These are phyloP conservation scores for Kwoniella heveanensis DNA, from an alignment of 768 basidiomycete species.

Conservation along the genomic window DNA sequence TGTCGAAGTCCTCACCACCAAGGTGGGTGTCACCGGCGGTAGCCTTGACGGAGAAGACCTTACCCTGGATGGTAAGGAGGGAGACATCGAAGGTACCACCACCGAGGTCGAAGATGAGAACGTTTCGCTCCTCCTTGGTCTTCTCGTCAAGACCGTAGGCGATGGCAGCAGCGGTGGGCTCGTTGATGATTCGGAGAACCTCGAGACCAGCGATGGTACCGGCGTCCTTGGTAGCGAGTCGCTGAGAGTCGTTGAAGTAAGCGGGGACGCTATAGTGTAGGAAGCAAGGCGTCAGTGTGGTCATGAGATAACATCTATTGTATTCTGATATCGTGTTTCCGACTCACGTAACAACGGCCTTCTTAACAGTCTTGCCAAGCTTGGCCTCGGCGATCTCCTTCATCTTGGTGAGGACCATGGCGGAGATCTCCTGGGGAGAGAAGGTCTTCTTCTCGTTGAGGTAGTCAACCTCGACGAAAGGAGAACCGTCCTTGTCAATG, in stretches of 20 bases:
- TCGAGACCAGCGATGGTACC: slow-evolving; percentile 97
- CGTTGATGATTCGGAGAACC: slow-evolving; percentile 99
- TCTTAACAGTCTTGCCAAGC: slow-evolving; percentile 96
- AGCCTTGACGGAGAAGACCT: slow-evolving; percentile 83
- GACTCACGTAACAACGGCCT: slow-evolving; percentile 94
- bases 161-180: slow-evolving; percentile 98
- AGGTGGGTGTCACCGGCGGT: slow-evolving; percentile 99
- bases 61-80: slow-evolving; percentile 93
- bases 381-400: slow-evolving; percentile 99
- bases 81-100: slow-evolving; percentile 99
- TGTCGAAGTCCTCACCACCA: slow-evolving; percentile 99
- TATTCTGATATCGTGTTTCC: no score
- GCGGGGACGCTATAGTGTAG: slow-evolving; percentile 80
- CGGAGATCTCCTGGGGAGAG: slow-evolving; percentile 98
- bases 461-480: slow-evolving; percentile 91
- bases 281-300: no score
- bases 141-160: slow-evolving; percentile 95
- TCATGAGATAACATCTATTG: no score
- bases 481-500: slow-evolving; percentile 94
- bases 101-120: slow-evolving; percentile 98
- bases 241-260: slow-evolving; percentile 99
- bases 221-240: slow-evolving; percentile 98
- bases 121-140: slow-evolving; percentile 92
- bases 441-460: slow-evolving; percentile 93
- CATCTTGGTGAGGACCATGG: slow-evolving; percentile 99